These are phyloP conservation scores for Dryas octopetala DNA, from an alignment of 306 rosid genomes.

Conservation along the genomic window DNA sequence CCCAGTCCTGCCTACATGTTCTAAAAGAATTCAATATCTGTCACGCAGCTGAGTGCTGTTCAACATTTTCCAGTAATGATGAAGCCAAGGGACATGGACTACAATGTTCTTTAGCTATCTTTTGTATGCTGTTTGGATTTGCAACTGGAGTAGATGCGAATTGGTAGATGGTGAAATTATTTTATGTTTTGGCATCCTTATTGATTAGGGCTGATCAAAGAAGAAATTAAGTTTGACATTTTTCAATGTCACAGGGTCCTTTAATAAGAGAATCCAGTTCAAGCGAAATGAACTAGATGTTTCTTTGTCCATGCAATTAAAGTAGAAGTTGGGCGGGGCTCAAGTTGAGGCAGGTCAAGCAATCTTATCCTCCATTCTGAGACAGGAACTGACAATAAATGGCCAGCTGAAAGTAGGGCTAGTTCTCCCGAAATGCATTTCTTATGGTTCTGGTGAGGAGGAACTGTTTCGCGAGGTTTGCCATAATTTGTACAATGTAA, in stretches of 20 bases:
- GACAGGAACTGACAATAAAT: not conserved
- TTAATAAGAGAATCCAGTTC: not conserved
- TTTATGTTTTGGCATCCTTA: not conserved
- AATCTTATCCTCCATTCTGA: not conserved
- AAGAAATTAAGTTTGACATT: not conserved
- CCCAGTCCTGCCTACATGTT: constrained; percentile 5
- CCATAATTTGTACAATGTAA: not conserved
- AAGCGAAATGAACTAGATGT: not conserved
- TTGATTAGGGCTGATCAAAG: not conserved
- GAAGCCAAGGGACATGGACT: not conserved
- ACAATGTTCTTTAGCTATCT: not conserved
- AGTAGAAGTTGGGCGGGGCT: not conserved
- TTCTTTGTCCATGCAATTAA: constrained; percentile 3
- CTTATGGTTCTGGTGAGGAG: not conserved
- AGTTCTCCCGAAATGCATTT: not conserved
- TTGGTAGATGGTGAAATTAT: not conserved
- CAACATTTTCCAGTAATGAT: not conserved
- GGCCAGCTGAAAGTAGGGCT: constrained; percentile 1
- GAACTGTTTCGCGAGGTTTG: not conserved
- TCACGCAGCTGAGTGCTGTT: not conserved
- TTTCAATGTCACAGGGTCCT: constrained; percentile 2
- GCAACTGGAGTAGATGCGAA: not conserved
- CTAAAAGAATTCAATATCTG: not conserved
- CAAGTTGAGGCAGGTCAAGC: not conserved
- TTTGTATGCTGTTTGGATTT: not conserved